These are phyloP conservation scores for Bipolaris bicolor DNA, from an alignment of 2,329 filamentous ascomycete genomes.

Conservation along the genomic window DNA sequence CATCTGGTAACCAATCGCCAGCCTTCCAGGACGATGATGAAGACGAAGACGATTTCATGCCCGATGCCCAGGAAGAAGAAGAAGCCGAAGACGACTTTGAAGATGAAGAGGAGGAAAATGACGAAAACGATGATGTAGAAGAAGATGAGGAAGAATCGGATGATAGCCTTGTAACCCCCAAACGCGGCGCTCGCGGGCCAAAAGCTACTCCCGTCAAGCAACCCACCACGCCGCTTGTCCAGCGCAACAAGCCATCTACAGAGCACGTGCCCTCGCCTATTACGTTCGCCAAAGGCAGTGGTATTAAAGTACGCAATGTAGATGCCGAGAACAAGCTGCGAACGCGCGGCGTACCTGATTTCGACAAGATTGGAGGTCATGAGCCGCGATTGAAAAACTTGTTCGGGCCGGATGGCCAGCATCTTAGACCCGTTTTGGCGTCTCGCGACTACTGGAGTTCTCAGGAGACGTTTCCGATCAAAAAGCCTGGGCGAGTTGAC, in stretches of 20 bases:
- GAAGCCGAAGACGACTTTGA: constrained; percentile 34
- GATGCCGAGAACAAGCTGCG: constrained; percentile 26
- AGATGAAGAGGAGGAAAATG: constrained; percentile 40
- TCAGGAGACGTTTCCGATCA: constrained; percentile 59
- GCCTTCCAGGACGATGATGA: constrained; percentile 22
- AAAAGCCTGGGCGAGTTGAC: constrained; percentile 13
- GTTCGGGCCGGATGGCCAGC: constrained; percentile 59
- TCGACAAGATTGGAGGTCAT: constrained; percentile 38
- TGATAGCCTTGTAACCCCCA: constrained; percentile 16
- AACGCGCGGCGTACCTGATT: constrained; percentile 40
- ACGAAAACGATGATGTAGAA: constrained; percentile 39
- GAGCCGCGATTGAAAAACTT: constrained; percentile 55
- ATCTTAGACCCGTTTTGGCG: constrained; percentile 56
- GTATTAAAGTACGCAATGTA: constrained; percentile 18
- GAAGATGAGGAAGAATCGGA: constrained; percentile 26
- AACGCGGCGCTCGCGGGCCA: constrained; percentile 10
- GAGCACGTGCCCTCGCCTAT: constrained; percentile 16
- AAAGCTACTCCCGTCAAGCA: constrained; percentile 16
- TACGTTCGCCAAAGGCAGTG: constrained; percentile 22
- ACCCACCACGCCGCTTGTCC: constrained; percentile 6
- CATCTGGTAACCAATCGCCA: constrained; percentile 17
- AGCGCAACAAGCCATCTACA: constrained; percentile 7
- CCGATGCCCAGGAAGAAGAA: constrained; percentile 33
- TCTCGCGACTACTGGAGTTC: constrained; percentile 59
- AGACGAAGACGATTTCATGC: constrained; percentile 37